Evolutionary conservation across 129 eudicot species (phyloP).

Genomic region (Glebionis coronaria): DNA sequence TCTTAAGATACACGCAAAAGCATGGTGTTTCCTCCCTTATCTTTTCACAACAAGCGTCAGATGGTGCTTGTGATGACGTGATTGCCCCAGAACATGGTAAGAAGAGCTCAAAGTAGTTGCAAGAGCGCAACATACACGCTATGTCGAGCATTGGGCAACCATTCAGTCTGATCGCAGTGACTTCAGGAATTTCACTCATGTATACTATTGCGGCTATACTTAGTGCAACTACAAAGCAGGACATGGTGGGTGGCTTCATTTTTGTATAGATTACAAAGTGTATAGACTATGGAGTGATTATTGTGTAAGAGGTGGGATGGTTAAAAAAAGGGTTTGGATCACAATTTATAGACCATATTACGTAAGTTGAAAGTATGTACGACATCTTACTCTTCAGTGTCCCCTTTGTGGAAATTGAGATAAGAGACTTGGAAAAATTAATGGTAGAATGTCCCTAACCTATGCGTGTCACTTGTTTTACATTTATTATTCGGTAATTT

Average conservation of each 20-base stretch:
- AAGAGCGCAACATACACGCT: no score
- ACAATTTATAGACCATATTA: background rate
- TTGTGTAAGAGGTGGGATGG: background rate
- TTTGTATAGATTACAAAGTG: background rate
- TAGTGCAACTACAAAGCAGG: conserved; percentile 2
- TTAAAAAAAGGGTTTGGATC: background rate
- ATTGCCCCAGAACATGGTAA: conserved; percentile 27
- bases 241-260: conserved; percentile 26
- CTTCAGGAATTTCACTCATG: conserved; percentile 11
- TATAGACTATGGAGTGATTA: background rate
- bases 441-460: no score
- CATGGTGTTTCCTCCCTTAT: conserved; percentile 26
- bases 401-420: no score
- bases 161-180: conserved; percentile 19
- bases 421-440: no score
- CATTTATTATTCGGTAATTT: no score
- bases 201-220: background rate
- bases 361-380: no score
- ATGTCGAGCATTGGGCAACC: no score
- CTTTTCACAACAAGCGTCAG: conserved; percentile 24
- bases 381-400: no score
- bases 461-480: no score
- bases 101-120: conserved; percentile 30
- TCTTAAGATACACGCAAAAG: conserved; percentile 26
- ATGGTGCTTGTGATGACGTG: conserved; percentile 13